Evolutionary conservation across 2,329 filamentous ascomycete species (phyloP).

Genomic region (Alternaria ethzedia): DNA sequence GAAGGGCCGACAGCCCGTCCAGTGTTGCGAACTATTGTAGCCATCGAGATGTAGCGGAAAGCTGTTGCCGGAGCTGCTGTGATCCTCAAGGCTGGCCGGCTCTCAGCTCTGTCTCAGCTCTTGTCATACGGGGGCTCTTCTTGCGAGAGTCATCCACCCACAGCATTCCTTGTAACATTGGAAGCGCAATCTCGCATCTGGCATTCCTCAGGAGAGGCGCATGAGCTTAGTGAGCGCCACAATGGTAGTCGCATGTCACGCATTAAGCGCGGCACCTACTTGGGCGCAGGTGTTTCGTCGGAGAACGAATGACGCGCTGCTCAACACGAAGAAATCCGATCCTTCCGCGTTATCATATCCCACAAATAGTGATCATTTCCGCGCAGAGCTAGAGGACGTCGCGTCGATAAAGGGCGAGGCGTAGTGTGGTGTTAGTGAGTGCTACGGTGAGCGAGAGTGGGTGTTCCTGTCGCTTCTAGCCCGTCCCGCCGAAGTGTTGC

Average conservation of each 20-base stretch:
- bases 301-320: slow-evolving; percentile 22
- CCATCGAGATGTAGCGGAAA: not conserved
- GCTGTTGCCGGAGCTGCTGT: not conserved
- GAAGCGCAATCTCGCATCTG: slow-evolving; percentile 24
- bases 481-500: slow-evolving; percentile 8
- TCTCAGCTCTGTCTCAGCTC: slow-evolving; percentile 5
- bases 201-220: slow-evolving; percentile 10
- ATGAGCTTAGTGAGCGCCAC: slow-evolving; percentile 23
- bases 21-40: slow-evolving; percentile 1
- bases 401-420: not conserved
- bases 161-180: not conserved
- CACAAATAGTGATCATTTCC: slow-evolving; percentile 11
- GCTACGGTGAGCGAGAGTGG: not conserved
- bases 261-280: slow-evolving; percentile 12
- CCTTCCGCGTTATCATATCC: slow-evolving; percentile 6
- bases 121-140: not conserved
- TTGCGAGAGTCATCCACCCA: not conserved
- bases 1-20: slow-evolving; percentile 12
- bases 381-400: not conserved
- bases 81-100: not conserved
- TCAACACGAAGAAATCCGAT: slow-evolving; percentile 12
- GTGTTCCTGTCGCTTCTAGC: slow-evolving; percentile 1
- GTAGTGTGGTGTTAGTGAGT: not conserved
- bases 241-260: slow-evolving; percentile 9
- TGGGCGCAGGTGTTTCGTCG: slow-evolving; percentile 7